Base-by-base conservation (phyloP, 257 asterid species). In the Gentiana macrophylla region DNA sequence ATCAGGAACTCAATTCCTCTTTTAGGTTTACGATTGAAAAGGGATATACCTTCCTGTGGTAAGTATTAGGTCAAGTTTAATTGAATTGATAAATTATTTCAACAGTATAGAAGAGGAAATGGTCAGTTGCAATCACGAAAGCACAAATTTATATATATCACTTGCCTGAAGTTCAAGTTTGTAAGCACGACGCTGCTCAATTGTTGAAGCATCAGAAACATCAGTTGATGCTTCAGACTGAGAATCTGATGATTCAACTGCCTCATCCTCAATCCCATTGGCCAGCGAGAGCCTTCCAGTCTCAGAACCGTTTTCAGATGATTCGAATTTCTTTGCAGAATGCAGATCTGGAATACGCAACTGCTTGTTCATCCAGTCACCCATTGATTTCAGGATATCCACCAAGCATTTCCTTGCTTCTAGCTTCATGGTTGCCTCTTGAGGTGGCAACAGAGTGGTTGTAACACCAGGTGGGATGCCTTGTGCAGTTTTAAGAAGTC, bases 291-390 rank as follows among this genome's bases (percentile, higher is more conserved):
- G 79, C 47, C 73, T 80, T 69, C 85, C 94, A 59, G 86, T 52
- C 62, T 92, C 95, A 62, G 82, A 67, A 62, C 69, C 66, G 62
- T 63, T 80, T 63, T 88, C 97, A 35, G 77, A 58, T 61, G 77
- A 61, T 61, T 88, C 95, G 24, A 64, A 64, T 67, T 79, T 88
- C 82, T 74, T 86, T 11, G 78, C 58, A 49, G 91, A 72, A 67
- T 72, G 84, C 68, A 78, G 70, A 77, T 83, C 99, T 63, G 95
- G 95, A 80, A 92, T 82, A 53, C 86, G 84, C 73, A 88, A 56
- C 74, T 88, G 99, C 57, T 80, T 92, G 81, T 92, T 84, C 97
- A 88, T 92, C 99, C 99, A 92, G 62, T 84, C 90, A 62, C 99
- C 97, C 99, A 92, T 85, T 69, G 91, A 80, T 73, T 74, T 88